Evolutionary conservation across 2,329 filamentous ascomycete species (phyloP), one percentile per base, ranked within the genome.

Genomic region (Penicillium brevicompactum): DNA sequence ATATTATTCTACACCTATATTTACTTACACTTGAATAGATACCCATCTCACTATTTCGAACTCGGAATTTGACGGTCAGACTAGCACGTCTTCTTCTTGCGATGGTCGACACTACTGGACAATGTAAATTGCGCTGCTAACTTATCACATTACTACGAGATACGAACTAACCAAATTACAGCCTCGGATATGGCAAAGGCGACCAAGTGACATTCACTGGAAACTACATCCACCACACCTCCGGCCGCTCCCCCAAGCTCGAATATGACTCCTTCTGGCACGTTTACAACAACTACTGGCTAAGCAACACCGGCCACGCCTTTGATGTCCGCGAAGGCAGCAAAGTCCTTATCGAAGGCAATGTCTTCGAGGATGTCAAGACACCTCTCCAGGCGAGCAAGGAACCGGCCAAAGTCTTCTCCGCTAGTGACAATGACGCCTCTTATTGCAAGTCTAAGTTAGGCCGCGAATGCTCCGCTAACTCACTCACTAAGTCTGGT

Each of bases 81-180:
- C 78, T 21, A 70, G 70, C 38, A 85, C 78, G 76, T 84, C 82
- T 9, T 77, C 84, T 8, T 80, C 77, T 22, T 86, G 84, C 70
- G 76, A 85, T 64, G 76, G 74, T 24, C 76, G 82, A 67, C 83
- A 85, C 71, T 85, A 86, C 77, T 86, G 83, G 82, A 78, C 73
- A 37, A 67, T 85, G 63, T 68, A 58, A 51, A 55, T 50, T 6
- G 27, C 10, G 6, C 18, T 18, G 18, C 18, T 18, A 18, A 18
- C 18, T 18, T 18, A 18, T 18, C 18, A 18, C 18, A 18, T 18
- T 18, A 18, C 18, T 18, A 18, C 18, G 18, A 18, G 18, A 30
- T 40, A 10, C 9, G 8, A 16, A 31, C 46, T 54, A 42, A 56
- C 42, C 18, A 18, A 10, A 10, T 16, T 21, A n/a, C 49, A 68